Evolutionary conservation across 345 rosid genomes (phyloP).

Genomic region (Salix viminalis): DNA sequence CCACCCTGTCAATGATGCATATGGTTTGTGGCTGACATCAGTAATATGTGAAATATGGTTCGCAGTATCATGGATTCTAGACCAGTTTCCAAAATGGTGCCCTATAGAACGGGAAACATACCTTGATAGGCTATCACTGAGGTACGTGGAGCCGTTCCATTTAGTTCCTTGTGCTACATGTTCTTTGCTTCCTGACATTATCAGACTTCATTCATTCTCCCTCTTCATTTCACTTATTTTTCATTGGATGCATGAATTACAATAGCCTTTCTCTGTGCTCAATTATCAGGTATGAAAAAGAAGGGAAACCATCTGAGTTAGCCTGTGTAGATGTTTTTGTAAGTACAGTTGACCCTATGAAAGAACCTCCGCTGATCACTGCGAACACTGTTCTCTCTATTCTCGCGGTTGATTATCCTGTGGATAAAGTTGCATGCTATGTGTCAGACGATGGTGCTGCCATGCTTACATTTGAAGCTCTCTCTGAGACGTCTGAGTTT

Average conservation of each 20-base stretch:
- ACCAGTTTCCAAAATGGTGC: slow-evolving; percentile 97
- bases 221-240: background rate
- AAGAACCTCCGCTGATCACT: slow-evolving; percentile 96
- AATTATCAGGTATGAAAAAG: slow-evolving; percentile 80
- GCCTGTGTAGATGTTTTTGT: slow-evolving; percentile 79
- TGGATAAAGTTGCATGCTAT: slow-evolving; percentile 89
- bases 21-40: slow-evolving; percentile 90
- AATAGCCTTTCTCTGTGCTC: slow-evolving; percentile 3
- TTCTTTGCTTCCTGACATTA: background rate
- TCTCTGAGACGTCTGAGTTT: slow-evolving; percentile 94
- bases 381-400: slow-evolving; percentile 97
- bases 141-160: slow-evolving; percentile 38
- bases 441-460: slow-evolving; percentile 99
- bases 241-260: background rate
- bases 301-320: slow-evolving; percentile 86
- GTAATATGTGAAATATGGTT: slow-evolving; percentile 99
- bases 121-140: slow-evolving; percentile 84
- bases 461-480: slow-evolving; percentile 98
- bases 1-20: slow-evolving; percentile 87
- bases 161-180: background rate
- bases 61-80: slow-evolving; percentile 95
- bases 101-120: slow-evolving; percentile 91
- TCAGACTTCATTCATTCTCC: background rate
- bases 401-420: slow-evolving; percentile 96
- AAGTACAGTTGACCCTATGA: slow-evolving; percentile 97